Evolutionary conservation across 192 early-diverging fungal species (phyloP).

Genomic region (Phlyctochytrium planicorne): DNA sequence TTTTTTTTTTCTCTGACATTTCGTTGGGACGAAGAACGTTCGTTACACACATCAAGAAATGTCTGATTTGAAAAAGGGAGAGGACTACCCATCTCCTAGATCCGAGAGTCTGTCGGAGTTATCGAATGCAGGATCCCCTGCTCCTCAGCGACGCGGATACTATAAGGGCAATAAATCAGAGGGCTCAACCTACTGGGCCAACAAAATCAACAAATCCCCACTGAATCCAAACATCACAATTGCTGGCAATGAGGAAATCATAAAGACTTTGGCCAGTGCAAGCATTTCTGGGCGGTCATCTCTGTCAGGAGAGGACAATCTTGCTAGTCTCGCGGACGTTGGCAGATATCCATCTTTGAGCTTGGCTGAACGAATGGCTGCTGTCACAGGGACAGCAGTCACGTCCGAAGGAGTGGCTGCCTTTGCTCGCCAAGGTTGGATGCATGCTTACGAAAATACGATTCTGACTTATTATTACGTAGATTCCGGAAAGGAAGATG

Average conservation of each 20-base stretch:
- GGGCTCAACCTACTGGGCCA: slow-evolving; percentile 1
- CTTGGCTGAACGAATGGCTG: slow-evolving; percentile 54
- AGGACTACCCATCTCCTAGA: no score
- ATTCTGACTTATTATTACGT: no score
- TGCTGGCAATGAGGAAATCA: not conserved
- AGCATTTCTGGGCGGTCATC: slow-evolving; percentile 2
- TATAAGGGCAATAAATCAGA: not conserved
- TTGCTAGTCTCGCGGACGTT: slow-evolving; percentile 10
- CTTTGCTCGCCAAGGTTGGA: slow-evolving; percentile 24
- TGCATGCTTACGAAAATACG: slow-evolving; percentile 13
- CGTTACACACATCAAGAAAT: no score
- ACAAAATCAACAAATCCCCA: slow-evolving; percentile 4
- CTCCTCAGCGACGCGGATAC: slow-evolving; percentile 2
- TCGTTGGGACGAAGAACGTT: no score
- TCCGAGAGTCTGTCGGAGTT: not conserved
- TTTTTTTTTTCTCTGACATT: no score
- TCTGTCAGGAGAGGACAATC: not conserved
- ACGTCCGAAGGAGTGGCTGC: slow-evolving; percentile 51
- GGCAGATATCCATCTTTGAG: slow-evolving; percentile 36
- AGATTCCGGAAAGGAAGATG: not conserved
- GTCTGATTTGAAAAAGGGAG: no score
- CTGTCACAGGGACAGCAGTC: slow-evolving; percentile 47
- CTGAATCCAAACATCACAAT: not conserved
- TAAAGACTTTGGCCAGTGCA: not conserved
- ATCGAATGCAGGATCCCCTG: not conserved